Evolutionary conservation across 1,139 yeast species (phyloP).

Genomic region (Nakaseomyces sp.): DNA sequence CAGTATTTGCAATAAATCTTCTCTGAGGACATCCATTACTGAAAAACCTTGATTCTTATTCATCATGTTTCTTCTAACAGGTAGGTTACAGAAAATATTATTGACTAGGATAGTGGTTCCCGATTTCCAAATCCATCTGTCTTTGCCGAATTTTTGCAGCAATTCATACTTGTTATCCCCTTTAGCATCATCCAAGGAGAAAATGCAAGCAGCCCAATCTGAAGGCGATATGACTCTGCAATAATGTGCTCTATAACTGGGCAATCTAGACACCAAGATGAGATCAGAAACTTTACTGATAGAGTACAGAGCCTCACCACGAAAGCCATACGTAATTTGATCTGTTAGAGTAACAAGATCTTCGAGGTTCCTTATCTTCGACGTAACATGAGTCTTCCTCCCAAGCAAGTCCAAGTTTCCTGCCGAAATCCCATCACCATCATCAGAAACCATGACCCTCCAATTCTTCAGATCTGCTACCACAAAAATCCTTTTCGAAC

Average conservation of each 20-base stretch:
- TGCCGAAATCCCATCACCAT: constrained; percentile 47
- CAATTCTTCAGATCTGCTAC: constrained; percentile 35
- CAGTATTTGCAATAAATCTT: constrained; percentile 32
- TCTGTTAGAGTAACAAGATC: constrained; percentile 20
- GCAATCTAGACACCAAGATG: constrained; percentile 34
- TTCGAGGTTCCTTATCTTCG: constrained; percentile 34
- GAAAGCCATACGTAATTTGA: constrained; percentile 30
- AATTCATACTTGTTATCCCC: not conserved
- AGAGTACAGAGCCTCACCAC: constrained; percentile 43
- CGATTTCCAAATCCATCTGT: constrained; percentile 8
- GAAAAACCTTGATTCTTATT: constrained; percentile 20
- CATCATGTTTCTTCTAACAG: constrained; percentile 44
- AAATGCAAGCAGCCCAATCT: not conserved
- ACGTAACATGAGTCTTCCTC: constrained; percentile 37
- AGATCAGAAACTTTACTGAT: constrained; percentile 34
- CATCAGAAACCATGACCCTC: constrained; percentile 41
- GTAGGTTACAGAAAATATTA: constrained; percentile 45
- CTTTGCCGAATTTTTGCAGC: not conserved
- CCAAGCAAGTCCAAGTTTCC: constrained; percentile 42
- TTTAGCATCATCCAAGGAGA: constrained; percentile 6
- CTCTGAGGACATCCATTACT: constrained; percentile 33
- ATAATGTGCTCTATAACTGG: constrained; percentile 15
- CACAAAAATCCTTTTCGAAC: constrained; percentile 37
- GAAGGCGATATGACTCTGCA: not conserved
- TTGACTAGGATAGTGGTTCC: constrained; percentile 48